Evolutionary conservation across 1,284 basidiomycete genomes (phyloP).

Genomic region (Salmacisia buchloeana): DNA sequence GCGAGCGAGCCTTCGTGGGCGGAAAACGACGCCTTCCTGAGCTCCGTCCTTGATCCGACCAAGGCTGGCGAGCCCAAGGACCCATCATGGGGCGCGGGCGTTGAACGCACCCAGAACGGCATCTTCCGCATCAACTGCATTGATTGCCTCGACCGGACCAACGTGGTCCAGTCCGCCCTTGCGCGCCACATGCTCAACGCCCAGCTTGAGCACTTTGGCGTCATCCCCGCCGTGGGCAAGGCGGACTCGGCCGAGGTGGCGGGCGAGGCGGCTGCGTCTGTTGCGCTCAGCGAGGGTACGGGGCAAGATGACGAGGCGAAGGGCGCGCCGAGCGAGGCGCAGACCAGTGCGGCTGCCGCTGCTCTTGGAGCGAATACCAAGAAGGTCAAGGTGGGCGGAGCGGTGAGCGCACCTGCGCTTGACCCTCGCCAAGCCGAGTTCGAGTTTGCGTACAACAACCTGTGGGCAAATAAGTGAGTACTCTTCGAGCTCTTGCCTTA

Average conservation of each 20-base stretch:
- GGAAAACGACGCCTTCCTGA: background rate
- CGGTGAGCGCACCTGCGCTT: background rate
- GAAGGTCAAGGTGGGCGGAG: conserved; percentile 1
- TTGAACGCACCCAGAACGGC: conserved; percentile 72
- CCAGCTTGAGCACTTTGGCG: conserved; percentile 54
- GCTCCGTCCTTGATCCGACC: background rate
- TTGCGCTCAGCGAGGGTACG: background rate
- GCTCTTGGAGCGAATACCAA: background rate
- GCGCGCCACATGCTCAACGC: conserved; percentile 72
- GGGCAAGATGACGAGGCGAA: background rate
- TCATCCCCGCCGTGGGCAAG: conserved; percentile 8
- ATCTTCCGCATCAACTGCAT: conserved; percentile 85
- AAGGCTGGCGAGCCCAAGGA: background rate
- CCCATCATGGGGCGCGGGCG: conserved; percentile 53
- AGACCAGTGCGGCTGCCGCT: too few species aligned
- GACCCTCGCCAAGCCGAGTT: background rate
- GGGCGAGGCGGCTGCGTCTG: background rate
- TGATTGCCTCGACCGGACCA: conserved; percentile 75
- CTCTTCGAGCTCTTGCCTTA: background rate
- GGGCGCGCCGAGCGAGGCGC: background rate
- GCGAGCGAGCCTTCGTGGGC: background rate
- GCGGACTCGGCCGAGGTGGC: background rate
- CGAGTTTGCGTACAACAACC: conserved; percentile 8
- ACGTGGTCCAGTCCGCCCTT: conserved; percentile 79
- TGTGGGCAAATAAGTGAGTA: conserved; percentile 4